Base-by-base conservation (phyloP, 139 green algal genomes). In the Helicosporidium sp. region DNA sequence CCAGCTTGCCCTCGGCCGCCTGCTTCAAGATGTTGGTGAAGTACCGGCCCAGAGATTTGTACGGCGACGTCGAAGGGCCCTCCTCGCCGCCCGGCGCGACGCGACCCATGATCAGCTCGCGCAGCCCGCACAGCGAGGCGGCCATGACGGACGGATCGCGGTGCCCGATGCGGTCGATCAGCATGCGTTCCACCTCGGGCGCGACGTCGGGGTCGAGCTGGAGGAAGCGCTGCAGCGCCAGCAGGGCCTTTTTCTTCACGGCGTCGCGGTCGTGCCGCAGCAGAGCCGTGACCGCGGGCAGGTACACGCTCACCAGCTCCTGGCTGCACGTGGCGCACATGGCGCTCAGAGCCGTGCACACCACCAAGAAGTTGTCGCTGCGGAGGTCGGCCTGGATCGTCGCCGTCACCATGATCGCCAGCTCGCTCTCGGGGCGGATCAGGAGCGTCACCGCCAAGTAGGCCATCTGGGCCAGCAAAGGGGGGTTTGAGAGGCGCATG, bases 21-120 rank as follows among this genome's bases (percentile, higher is more conserved):
- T 97, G 87, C 62, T 94, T 95, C 18, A 98, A 62, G 29, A 98
- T 94, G 66, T 65, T 78, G 25, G 85, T 80, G 57, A 96, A 87
- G 53, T 68, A 84, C 25, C 77, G 75, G 23, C 91, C 77, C 26
- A 97, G 75, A 53, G 84, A 83, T 58, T 80, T 83, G 60, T 85
- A 88, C n/a, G n/a, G n/a, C n/a, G n/a, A n/a, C n/a, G n/a, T n/a
- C n/a, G n/a, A n/a, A n/a, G n/a, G n/a, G n/a, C n/a, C n/a, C n/a
- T n/a, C n/a, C n/a, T n/a, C n/a, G 18, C 64, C 53, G 8, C 44
- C 48, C 4, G 81, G 52, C 48, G 93, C 72, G 0, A 26, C 23
- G 28, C 60, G 50, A n/a, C n/a, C n/a, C n/a, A n/a, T n/a, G 26
- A 79, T 58, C 23, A 79, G 62, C 23, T 91, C 80, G 19, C 86